These are phyloP conservation scores for Aureobasidium lini DNA, from an alignment of 2,329 filamentous ascomycete species.

Conservation along the genomic window DNA sequence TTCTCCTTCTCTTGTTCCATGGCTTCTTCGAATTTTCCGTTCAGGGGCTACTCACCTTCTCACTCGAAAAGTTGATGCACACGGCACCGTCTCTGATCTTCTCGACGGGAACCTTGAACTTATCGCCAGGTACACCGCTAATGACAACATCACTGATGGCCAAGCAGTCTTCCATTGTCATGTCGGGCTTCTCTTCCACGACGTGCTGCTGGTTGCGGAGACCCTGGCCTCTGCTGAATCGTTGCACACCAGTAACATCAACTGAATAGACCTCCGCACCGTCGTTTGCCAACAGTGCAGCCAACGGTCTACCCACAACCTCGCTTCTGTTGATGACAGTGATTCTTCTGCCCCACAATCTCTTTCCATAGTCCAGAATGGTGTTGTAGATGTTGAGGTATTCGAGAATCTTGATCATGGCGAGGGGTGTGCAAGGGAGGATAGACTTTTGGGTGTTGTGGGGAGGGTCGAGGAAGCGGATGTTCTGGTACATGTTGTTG, in stretches of 20 bases:
- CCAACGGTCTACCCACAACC: constrained; percentile 87
- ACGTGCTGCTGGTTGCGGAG: constrained; percentile 81
- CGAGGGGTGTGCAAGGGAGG: constrained; percentile 89
- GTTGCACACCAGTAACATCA: constrained; percentile 82
- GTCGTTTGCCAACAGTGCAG: constrained; percentile 89
- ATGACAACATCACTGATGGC: constrained; percentile 92
- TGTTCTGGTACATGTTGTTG: constrained; percentile 99
- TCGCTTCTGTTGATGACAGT: constrained; percentile 95
- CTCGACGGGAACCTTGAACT: constrained; percentile 81
- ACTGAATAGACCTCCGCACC: constrained; percentile 93
- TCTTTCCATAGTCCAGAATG: constrained; percentile 85
- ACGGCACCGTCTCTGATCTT: constrained; percentile 82
- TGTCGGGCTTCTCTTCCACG: constrained; percentile 73
- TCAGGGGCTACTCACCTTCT: constrained; percentile 48
- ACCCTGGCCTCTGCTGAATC: constrained; percentile 84
- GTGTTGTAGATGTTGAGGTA: constrained; percentile 95
- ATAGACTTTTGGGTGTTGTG: constrained; percentile 78
- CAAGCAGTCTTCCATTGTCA: constrained; percentile 71
- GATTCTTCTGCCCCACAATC: constrained; percentile 86
- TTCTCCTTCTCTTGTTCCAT: background rate
- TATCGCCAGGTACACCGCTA: constrained; percentile 79
- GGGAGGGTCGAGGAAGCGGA: constrained; percentile 81
- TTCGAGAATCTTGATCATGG: constrained; percentile 94
- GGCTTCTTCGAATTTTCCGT: no score
- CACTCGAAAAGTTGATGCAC: constrained; percentile 98